Evolutionary conservation across 352 stramenopile genomes (phyloP).

Genomic region (Globisporangium takayamanum): DNA sequence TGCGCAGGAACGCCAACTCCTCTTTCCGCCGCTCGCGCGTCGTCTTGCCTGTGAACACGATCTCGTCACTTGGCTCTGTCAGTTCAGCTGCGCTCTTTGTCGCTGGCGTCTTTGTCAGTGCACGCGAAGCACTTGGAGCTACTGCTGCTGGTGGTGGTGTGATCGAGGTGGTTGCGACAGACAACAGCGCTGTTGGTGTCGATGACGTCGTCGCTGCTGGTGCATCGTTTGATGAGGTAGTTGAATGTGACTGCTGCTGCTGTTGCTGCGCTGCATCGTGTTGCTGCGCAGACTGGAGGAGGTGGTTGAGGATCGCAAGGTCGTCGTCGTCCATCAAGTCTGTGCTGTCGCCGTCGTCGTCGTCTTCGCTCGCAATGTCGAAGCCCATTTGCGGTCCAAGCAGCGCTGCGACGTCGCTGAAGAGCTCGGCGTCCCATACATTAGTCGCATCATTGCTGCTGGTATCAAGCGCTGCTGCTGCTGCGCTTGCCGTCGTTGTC

Average conservation of each 20-base stretch:
- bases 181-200: background rate
- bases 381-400: conserved; percentile 1
- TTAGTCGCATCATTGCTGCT: background rate
- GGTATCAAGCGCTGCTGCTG: background rate
- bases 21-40: conserved; percentile 19
- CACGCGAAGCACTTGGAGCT: background rate
- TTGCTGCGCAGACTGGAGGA: conserved; percentile 3
- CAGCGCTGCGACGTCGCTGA: conserved; percentile 8
- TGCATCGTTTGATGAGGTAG: background rate
- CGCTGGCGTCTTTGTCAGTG: background rate
- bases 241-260: background rate
- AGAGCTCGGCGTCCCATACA: conserved; percentile 11
- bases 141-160: background rate
- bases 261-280: background rate
- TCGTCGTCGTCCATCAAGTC: conserved; percentile 11
- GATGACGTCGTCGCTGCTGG: background rate
- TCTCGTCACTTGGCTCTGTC: background rate
- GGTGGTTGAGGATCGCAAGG: conserved; percentile 12
- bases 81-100: background rate
- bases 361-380: conserved; percentile 1
- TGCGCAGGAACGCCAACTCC: conserved; percentile 25
- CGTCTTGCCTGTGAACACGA: conserved; percentile 11
- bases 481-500: background rate
- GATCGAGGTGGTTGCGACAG: background rate
- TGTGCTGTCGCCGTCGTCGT: background rate